Base-by-base conservation (phyloP, 1,139 yeast species). In the Meyerozyma carpophila region DNA sequence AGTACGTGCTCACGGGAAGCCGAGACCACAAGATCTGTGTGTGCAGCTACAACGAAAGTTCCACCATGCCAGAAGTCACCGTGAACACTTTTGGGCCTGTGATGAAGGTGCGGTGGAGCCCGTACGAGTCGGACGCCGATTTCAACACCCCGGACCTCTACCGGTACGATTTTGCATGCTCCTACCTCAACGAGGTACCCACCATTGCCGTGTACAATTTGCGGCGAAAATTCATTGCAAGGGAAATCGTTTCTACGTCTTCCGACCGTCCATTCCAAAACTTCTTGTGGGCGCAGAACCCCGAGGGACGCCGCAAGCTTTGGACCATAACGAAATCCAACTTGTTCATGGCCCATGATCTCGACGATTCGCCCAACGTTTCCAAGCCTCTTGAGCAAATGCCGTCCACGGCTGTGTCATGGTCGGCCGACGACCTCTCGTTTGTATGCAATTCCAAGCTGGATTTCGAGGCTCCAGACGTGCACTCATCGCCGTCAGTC, bases 1-100 rank as follows among this genome's bases (percentile, higher is more conserved):
- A 90, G 51, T 87, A 83, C 54, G 79, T 93, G 14, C 83, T 84
- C 2, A 88, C 96, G 10, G 98, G 98, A 16, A 98, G 98, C 9
- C 73, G 97, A 53, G 99, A 93, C 63, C 87, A 81, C 50, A 84
- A 83, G 50, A 73, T 88, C 37, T 89, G 88, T 50, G 78, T 87
- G 1, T 89, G 95, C 91, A 85, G 85, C 56, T 73, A 66, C 50
- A 62, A 68, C 3, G 76, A 71, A 10, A 44, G 55, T 11, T 52
- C 69, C 4, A 55, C 57, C 21, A 56, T 70, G 4, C 96, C 98
- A 0, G 93, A 87, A 32, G 75, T 77, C 50, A 82, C 83, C 24
- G 75, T 93, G 10, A 77, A 78, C 50, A 81, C 95, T 0, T 82
- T 94, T n/a, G 84, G 86, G 6, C 82, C 93, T 0, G 83, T 85